A percentile compares a stretch with the other conserved stretches of the same genome.
Conservation (phyloP, 805 yeast species). For the Pichia nanzhaoensis region DNA sequence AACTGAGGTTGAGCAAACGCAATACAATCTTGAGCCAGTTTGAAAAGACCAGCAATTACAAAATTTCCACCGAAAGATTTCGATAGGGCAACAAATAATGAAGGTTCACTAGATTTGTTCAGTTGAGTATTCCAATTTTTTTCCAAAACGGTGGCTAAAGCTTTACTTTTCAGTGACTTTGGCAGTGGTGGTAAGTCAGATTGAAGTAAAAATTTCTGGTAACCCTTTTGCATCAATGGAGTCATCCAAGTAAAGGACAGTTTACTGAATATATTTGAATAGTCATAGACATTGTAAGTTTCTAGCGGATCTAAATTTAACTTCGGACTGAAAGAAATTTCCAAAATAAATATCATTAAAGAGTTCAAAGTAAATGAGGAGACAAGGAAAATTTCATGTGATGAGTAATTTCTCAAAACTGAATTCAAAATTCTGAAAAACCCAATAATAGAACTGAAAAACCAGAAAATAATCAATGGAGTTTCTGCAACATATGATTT, state of each 20-base stretch:
- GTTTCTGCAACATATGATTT: constrained; percentile 62
- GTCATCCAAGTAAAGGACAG: constrained; percentile 57
- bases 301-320: constrained; percentile 28
- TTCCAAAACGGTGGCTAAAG: constrained; percentile 44
- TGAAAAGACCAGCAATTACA: constrained; percentile 63
- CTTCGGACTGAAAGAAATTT: constrained; percentile 35
- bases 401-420: constrained; percentile 30
- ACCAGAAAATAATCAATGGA: constrained; percentile 69
- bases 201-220: constrained; percentile 36
- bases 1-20: constrained; percentile 88
- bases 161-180: constrained; percentile 47
- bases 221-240: constrained; percentile 49
- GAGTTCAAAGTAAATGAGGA: constrained; percentile 31
- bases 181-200: constrained; percentile 81
- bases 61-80: constrained; percentile 72
- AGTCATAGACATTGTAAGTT: constrained; percentile 38
- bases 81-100: constrained; percentile 42
- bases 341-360: constrained; percentile 37
- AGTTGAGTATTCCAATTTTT: constrained; percentile 56
- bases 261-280: constrained; percentile 44
- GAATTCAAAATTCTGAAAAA: constrained; percentile 38
- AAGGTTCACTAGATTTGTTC: constrained; percentile 25
- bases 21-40: constrained; percentile 66
- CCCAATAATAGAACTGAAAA: constrained; percentile 45
- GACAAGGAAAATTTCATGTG: constrained; percentile 27